These are phyloP conservation scores for Gossypium australe DNA, from an alignment of 345 rosid genomes.

Conservation along the genomic window DNA sequence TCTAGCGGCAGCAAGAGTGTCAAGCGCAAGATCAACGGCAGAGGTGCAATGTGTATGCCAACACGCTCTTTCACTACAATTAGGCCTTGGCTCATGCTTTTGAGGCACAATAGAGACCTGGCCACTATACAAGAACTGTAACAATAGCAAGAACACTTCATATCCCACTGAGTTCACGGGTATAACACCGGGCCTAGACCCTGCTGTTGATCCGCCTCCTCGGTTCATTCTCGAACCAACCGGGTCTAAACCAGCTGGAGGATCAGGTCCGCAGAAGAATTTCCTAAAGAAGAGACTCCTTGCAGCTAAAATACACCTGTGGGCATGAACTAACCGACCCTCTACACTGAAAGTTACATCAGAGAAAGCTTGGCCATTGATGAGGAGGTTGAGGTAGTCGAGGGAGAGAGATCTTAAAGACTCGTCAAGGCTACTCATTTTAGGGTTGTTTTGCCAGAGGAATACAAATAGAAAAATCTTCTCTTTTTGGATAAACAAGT, in stretches of 20 bases:
- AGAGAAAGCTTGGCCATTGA: constrained; percentile 98
- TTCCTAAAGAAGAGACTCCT: constrained; percentile 89
- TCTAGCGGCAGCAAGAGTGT: constrained; percentile 95
- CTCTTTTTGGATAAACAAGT: neutral
- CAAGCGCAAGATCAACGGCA: constrained; percentile 98
- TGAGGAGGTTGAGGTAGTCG: constrained; percentile 84
- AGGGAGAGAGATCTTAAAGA: constrained; percentile 84
- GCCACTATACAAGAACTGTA: constrained; percentile 96
- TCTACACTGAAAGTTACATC: constrained; percentile 94
- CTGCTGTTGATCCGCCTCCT: constrained; percentile 17
- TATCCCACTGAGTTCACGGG: constrained; percentile 97
- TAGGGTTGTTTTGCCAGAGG: constrained; percentile 24
- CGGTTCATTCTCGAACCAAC: constrained; percentile 24
- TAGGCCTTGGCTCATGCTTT: constrained; percentile 92
- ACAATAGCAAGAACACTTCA: constrained; percentile 83
- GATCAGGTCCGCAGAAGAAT: constrained; percentile 85
- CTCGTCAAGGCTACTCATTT: constrained; percentile 60
- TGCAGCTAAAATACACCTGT: constrained; percentile 94
- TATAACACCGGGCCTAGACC: constrained; percentile 48
- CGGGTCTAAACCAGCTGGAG: constrained; percentile 53
- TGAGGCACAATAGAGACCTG: constrained; percentile 94
- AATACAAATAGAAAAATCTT: neutral
- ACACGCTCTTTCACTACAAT: constrained; percentile 94
- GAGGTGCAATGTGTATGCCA: constrained; percentile 99
- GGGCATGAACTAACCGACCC: constrained; percentile 95